These are phyloP conservation scores for Helenozyma rhizophorensis DNA, from an alignment of 805 yeast genomes.

Conservation along the genomic window DNA sequence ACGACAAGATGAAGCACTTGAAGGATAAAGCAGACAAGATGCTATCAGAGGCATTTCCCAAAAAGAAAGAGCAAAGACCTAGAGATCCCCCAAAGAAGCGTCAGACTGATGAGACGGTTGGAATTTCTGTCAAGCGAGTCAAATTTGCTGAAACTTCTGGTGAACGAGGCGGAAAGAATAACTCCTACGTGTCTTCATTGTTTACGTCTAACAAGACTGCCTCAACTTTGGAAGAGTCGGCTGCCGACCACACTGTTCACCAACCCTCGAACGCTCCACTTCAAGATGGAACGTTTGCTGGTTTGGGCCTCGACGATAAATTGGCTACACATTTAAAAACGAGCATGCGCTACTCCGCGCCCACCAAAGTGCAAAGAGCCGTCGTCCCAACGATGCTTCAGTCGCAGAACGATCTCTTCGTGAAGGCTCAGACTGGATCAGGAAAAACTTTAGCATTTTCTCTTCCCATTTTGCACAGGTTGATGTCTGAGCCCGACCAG, in stretches of 20 bases:
- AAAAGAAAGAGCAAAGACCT: slow-evolving; percentile 6
- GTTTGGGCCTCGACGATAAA: slow-evolving; percentile 60
- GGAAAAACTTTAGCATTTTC: slow-evolving; percentile 92
- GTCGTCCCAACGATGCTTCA: slow-evolving; percentile 59
- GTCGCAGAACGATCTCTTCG: slow-evolving; percentile 62
- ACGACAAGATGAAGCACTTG: slow-evolving; percentile 1
- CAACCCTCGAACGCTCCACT: slow-evolving; percentile 86
- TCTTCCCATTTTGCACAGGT: slow-evolving; percentile 73
- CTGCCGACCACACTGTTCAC: slow-evolving; percentile 33
- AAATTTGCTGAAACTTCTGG: slow-evolving; percentile 47
- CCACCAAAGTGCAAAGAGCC: slow-evolving; percentile 83
- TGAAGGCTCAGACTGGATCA: slow-evolving; percentile 97
- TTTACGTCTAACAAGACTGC: slow-evolving; percentile 44
- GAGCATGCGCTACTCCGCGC: slow-evolving; percentile 53
- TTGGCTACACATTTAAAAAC: slow-evolving; percentile 53
- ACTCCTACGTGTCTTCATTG: slow-evolving; percentile 78
- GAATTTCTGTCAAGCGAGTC: slow-evolving; percentile 22
- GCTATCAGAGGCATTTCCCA: slow-evolving; percentile 3
- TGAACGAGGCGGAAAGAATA: slow-evolving; percentile 49
- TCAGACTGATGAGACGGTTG: slow-evolving; percentile 1
- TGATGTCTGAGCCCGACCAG: slow-evolving; percentile 48
- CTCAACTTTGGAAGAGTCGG: slow-evolving; percentile 57
- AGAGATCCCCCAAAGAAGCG: slow-evolving; percentile 4
- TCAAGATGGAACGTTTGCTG: slow-evolving; percentile 63
- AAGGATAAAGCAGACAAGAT: slow-evolving; percentile 8